Conservation (phyloP, 1,139 yeast species). For the Candida buenavistaensis region DNA sequence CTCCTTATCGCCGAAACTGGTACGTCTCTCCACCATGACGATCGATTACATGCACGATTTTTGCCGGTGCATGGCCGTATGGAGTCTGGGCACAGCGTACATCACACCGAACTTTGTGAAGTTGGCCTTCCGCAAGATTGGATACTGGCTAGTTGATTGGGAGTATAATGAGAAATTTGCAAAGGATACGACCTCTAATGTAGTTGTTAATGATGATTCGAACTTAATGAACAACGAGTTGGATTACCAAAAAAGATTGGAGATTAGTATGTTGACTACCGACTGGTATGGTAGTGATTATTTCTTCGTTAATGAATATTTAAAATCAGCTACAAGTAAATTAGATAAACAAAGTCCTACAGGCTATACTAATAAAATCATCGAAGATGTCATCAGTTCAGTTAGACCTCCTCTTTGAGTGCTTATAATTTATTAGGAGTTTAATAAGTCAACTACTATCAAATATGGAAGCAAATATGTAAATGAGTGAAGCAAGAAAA, state of each 20-base stretch:
- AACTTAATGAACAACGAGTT: conserved; percentile 1
- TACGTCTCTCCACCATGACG: conserved; percentile 35
- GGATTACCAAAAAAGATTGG: conserved; percentile 21
- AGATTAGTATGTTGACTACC: conserved; percentile 40
- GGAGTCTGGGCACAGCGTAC: conserved; percentile 21
- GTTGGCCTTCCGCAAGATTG: conserved; percentile 43
- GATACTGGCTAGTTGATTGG: conserved; percentile 51
- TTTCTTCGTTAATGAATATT: conserved; percentile 32
- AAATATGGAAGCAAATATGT: no score
- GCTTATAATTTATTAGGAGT: no score
- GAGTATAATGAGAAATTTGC: conserved; percentile 25
- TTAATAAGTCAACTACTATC: no score
- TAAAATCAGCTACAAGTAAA: conserved; percentile 21
- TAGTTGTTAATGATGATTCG: conserved; percentile 11
- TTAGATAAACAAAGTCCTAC: conserved; percentile 28
- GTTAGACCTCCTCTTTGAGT: conserved; percentile 47
- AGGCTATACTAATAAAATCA: conserved; percentile 35
- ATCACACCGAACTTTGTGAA: conserved; percentile 44
- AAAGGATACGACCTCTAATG: conserved; percentile 4
- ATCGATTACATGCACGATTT: conserved; percentile 29
- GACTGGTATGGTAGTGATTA: conserved; percentile 52
- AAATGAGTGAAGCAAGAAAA: no score
- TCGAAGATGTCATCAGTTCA: conserved; percentile 37
- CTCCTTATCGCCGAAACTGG: conserved; percentile 38
- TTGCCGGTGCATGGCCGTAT: conserved; percentile 30